Percentiles rank a stretch among this genome's conserved stretches.
phyloP scores from a whole-genome alignment of 331 rosid genomes.

The Spiraea crenata region DNA sequence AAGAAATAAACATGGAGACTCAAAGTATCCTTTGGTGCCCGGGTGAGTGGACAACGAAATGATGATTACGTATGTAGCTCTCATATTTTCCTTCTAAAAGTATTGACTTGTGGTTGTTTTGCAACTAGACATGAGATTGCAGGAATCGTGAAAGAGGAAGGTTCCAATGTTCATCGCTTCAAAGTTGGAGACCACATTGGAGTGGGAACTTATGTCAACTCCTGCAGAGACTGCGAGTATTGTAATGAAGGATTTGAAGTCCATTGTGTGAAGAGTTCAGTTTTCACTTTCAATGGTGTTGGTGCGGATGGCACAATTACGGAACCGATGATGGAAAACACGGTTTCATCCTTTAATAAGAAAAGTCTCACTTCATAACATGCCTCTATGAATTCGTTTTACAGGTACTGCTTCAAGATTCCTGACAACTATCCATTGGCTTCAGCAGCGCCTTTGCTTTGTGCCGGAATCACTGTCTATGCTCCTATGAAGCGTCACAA shows the following conservation, averaged over 20 bases:
- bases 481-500: constrained; percentile 84
- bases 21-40: constrained; percentile 75
- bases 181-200: constrained; percentile 79
- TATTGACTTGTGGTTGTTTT: constrained; percentile 2
- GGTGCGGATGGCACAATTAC: constrained; percentile 67
- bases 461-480: constrained; percentile 89
- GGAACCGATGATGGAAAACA: not conserved
- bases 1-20: constrained; percentile 48
- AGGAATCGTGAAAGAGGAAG: constrained; percentile 65
- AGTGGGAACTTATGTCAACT: constrained; percentile 76
- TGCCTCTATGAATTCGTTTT: constrained; percentile 6
- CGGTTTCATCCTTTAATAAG: not conserved
- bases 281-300: constrained; percentile 51
- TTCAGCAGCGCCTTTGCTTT: constrained; percentile 84
- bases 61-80: not conserved
- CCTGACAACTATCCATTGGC: constrained; percentile 76
- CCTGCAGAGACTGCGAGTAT: constrained; percentile 69
- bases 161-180: constrained; percentile 54
- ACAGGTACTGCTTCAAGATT: constrained; percentile 75
- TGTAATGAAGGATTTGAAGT: constrained; percentile 53
- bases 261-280: constrained; percentile 48
- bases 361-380: not conserved
- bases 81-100: constrained; percentile 6
- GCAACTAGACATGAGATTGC: constrained; percentile 70
- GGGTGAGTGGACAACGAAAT: constrained; percentile 42